A percentile compares a stretch with the other conserved stretches of the same genome.
These are phyloP conservation scores for Botrytis byssoidea DNA, from an alignment of 2,329 filamentous ascomycete genomes.

Conservation along the genomic window DNA sequence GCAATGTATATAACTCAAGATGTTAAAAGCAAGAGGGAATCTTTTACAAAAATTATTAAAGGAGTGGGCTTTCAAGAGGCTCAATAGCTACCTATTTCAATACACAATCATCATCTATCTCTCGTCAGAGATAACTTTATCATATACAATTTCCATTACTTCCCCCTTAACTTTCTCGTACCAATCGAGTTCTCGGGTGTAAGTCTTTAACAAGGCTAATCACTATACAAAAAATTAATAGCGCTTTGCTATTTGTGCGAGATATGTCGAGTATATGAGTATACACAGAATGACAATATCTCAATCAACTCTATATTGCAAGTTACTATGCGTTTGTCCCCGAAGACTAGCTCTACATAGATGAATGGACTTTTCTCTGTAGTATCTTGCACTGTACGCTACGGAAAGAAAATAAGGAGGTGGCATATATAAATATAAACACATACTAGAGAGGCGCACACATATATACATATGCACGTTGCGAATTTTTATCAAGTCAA, in stretches of 20 bases:
- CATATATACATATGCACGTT: too few species aligned
- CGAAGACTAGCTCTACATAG: not conserved
- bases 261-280: not conserved
- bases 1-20: not conserved
- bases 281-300: not conserved
- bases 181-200: too few species aligned
- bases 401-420: too few species aligned
- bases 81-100: not conserved
- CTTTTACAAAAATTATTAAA: not conserved
- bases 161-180: too few species aligned
- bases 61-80: not conserved
- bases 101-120: not conserved
- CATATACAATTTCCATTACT: not conserved
- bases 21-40: rapidly evolving
- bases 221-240: not conserved
- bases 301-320: not conserved
- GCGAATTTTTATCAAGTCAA: not conserved
- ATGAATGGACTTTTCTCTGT: not conserved
- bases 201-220: too few species aligned
- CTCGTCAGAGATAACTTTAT: not conserved
- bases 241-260: not conserved
- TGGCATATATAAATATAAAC: too few species aligned
- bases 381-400: not conserved
- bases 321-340: not conserved
- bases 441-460: too few species aligned